Evolutionary conservation across 306 rosid species (phyloP), one percentile per base, ranked within the genome.

Genomic region (Amphicarpaea edgeworthii): DNA sequence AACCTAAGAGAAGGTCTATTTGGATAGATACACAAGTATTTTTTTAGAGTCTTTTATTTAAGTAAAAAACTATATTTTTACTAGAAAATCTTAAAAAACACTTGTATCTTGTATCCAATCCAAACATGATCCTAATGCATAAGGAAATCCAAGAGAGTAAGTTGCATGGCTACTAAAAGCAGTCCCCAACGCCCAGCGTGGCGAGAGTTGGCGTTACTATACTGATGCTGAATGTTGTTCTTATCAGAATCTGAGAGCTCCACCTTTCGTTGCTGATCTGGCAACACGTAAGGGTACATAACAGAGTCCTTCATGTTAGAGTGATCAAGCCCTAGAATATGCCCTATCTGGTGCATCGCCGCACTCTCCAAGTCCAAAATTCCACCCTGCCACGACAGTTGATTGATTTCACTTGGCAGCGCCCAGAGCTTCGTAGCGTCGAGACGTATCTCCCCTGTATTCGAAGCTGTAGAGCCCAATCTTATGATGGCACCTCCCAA

Each of bases 321-420:
- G 60, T 54, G 60, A 3, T 54, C 60, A 54, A 54, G 60, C 21
- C 32, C 60, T 0, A 54, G 60, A 9, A 54, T 7, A 54, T 54
- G 32, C 7, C 60, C 60, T 10, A 54, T 54, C n/a, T 54, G 15
- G 7, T 54, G 60, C 32, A 54, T 21, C 7, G 60, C 7, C 60
- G 12, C 32, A 21, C 60, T 54, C 32, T 54, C 60, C 60, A 54
- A 54, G 30, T 54, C 60, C 60, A 54, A 21, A 54, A n/a, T n/a
- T n/a, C n/a, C n/a, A n/a, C n/a, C n/a, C n/a, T n/a, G n/a, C n/a
- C n/a, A n/a, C n/a, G n/a, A 51, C 2, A n/a, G n/a, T n/a, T n/a
- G n/a, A n/a, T n/a, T n/a, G n/a, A n/a, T n/a, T n/a, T n/a, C n/a
- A n/a, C n/a, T n/a, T n/a, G n/a, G 30, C 30, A 26, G 0, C 30